These are phyloP conservation scores for Phytopythium ostracodes DNA, from an alignment of 352 stramenopile species.

Conservation along the genomic window DNA sequence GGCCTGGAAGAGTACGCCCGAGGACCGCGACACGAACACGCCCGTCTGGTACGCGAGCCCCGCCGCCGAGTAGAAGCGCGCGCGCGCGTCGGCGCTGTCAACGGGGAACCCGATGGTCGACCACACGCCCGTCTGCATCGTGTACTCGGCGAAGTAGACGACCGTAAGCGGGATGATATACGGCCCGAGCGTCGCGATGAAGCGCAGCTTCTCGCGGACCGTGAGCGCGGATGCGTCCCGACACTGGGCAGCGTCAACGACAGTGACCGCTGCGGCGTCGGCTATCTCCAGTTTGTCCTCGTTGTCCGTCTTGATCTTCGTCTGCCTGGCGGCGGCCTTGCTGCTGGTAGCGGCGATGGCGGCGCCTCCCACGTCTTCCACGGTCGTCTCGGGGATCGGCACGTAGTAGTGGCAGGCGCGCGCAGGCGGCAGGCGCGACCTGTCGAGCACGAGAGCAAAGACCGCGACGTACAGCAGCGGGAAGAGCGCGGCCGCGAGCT, in stretches of 20 bases:
- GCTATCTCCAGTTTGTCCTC: conserved; percentile 7
- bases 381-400: conserved; percentile 26
- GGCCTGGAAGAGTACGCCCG: conserved; percentile 77
- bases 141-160: conserved; percentile 94
- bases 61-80: conserved; percentile 87
- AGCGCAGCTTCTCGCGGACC: conserved; percentile 50
- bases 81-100: conserved; percentile 50
- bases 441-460: conserved; percentile 66
- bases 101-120: conserved; percentile 93
- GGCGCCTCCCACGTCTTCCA: conserved; percentile 12
- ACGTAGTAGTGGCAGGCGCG: conserved; percentile 36
- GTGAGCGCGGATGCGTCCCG: conserved; percentile 35
- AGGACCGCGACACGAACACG: conserved; percentile 91
- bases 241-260: not conserved
- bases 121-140: conserved; percentile 92
- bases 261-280: not conserved
- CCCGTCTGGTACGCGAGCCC: conserved; percentile 91
- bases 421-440: conserved; percentile 30
- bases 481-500: conserved; percentile 52
- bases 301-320: conserved; percentile 14
- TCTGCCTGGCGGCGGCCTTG: conserved; percentile 10
- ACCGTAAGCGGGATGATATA: conserved; percentile 90
- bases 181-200: conserved; percentile 81
- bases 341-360: not conserved
- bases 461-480: conserved; percentile 56